Conservation (phyloP, 306 rosid species). For the Castanea crenata region DNA sequence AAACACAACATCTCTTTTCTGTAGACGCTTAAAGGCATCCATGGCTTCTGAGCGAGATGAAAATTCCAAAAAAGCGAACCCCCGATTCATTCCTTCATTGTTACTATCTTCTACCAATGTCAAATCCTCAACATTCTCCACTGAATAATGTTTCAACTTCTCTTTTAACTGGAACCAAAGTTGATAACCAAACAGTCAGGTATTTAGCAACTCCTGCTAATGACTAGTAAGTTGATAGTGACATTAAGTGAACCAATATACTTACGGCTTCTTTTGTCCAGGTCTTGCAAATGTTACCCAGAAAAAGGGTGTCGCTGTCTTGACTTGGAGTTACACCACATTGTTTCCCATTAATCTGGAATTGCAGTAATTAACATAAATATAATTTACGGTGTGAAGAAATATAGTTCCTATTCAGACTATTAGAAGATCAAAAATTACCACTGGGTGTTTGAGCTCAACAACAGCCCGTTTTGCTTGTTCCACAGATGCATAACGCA, state of each 20-base stretch:
- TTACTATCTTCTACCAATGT: conserved; percentile 89
- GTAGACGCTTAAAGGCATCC: conserved; percentile 95
- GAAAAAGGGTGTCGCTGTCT: conserved; percentile 92
- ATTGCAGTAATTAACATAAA: conserved; percentile 37
- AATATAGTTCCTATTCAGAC: conserved; percentile 26
- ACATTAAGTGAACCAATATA: conserved; percentile 29
- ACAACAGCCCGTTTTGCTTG: conserved; percentile 88
- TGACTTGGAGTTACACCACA: conserved; percentile 98
- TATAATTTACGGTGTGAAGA: conserved; percentile 22
- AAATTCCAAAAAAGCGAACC: conserved; percentile 95
- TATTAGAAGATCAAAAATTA: conserved; percentile 41
- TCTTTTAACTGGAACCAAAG: conserved; percentile 75
- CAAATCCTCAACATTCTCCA: conserved; percentile 85
- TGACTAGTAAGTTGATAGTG: conserved; percentile 17
- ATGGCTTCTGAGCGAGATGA: conserved; percentile 94
- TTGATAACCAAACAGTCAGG: conserved; percentile 31
- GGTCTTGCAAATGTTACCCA: conserved; percentile 96
- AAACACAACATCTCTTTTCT: conserved; percentile 89
- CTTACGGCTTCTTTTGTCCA: conserved; percentile 97
- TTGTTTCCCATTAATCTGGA: conserved; percentile 95
- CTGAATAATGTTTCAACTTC: conserved; percentile 93
- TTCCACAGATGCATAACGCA: conserved; percentile 84
- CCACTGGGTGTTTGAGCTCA: conserved; percentile 84
- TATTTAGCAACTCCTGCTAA: conserved; percentile 29
- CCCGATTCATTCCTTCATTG: conserved; percentile 88